Conservation (phyloP, 345 rosid species). For the Pistacia vera region DNA sequence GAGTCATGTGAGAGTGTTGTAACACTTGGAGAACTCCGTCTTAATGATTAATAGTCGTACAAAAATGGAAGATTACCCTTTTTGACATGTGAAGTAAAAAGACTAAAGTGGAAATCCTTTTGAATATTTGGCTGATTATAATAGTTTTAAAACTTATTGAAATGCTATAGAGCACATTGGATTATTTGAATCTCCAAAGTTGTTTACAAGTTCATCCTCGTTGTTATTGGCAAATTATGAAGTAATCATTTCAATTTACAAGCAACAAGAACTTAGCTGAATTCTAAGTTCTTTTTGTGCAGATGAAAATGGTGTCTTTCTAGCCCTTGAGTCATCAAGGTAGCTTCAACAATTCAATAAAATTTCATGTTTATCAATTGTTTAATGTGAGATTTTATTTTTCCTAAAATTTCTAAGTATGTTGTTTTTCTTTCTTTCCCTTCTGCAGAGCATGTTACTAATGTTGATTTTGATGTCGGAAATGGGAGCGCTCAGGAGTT, state of each 20-base stretch:
- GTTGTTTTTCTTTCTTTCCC: constrained; percentile 23
- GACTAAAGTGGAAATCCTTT: too few species aligned
- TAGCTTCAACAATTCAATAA: constrained; percentile 15
- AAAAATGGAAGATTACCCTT: background rate
- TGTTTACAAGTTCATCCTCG: background rate
- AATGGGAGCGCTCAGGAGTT: background rate
- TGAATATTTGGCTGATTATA: too few species aligned
- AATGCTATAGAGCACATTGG: background rate
- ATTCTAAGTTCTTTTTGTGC: constrained; percentile 26
- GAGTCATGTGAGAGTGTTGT: background rate
- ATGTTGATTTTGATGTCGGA: background rate
- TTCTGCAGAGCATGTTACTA: constrained; percentile 27
- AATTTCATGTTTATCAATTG: background rate
- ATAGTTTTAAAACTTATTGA: background rate
- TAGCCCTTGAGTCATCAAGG: constrained; percentile 57
- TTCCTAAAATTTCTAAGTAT: background rate
- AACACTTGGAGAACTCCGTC: background rate
- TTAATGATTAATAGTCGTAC: background rate
- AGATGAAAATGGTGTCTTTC: constrained; percentile 62
- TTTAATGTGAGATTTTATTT: background rate
- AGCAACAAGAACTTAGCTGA: background rate
- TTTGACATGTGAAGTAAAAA: background rate
- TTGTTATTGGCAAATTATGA: background rate
- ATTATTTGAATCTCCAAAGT: background rate
- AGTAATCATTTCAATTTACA: background rate